These are phyloP conservation scores for Macroventuria anomochaeta DNA, from an alignment of 2,329 filamentous ascomycete species.

Conservation along the genomic window DNA sequence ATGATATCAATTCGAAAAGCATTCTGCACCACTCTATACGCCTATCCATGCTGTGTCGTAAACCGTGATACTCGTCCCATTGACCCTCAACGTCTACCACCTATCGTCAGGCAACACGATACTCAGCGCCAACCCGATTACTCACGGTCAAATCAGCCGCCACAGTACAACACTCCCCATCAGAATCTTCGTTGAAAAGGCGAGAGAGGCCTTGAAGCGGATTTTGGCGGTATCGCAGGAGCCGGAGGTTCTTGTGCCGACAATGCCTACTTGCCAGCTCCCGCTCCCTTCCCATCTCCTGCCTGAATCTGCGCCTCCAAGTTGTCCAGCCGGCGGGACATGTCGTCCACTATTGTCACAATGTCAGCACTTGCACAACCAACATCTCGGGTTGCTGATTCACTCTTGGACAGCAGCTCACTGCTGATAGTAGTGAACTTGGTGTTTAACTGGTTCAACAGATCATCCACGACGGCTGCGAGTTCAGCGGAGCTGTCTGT, in stretches of 20 bases:
- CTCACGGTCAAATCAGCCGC: background rate
- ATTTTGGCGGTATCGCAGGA: background rate
- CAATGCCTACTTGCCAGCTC: conserved; percentile 17
- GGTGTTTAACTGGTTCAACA: conserved; percentile 81
- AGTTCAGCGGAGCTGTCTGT: conserved; percentile 63
- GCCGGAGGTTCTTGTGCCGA: background rate
- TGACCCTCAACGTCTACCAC: background rate
- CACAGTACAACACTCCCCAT: background rate
- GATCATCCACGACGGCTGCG: conserved; percentile 80
- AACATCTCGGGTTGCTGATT: no score
- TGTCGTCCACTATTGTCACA: conserved; percentile 95
- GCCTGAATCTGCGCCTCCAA: conserved; percentile 76
- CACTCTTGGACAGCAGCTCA: conserved; percentile 89
- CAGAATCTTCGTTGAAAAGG: background rate
- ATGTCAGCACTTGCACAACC: no score
- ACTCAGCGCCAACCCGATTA: background rate
- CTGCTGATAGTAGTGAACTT: conserved; percentile 86
- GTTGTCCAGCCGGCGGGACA: conserved; percentile 84
- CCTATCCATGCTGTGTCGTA: conserved; percentile 3
- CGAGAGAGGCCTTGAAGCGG: background rate
- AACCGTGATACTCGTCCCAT: background rate
- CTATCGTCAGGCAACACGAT: no score
- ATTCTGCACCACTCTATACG: conserved; percentile 7
- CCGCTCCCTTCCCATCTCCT: conserved; percentile 52
- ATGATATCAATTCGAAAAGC: conserved; percentile 8